These are phyloP conservation scores for Adansonia madagascariensis DNA, from an alignment of 441 rosid species.

Conservation along the genomic window DNA sequence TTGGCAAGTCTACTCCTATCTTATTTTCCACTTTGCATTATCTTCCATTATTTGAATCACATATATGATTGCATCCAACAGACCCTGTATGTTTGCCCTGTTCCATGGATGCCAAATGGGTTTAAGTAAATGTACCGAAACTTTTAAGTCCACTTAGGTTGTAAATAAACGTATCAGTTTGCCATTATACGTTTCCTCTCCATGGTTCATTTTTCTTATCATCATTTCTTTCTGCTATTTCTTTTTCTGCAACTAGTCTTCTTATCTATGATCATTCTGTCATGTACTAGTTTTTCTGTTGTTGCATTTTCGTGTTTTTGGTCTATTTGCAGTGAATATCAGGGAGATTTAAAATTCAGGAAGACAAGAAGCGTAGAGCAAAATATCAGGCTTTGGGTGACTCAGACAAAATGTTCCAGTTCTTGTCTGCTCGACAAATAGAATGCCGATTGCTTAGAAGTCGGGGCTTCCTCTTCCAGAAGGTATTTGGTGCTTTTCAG, in stretches of 20 bases:
- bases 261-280: neutral
- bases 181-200: neutral
- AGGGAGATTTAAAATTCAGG: conserved; percentile 72
- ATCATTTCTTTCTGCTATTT: neutral
- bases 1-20: no score
- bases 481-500: conserved; percentile 43
- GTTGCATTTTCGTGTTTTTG: neutral
- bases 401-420: conserved; percentile 73
- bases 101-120: conserved; percentile 13
- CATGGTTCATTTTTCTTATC: neutral
- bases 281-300: neutral
- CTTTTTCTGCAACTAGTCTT: neutral
- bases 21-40: neutral
- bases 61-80: neutral
- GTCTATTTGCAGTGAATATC: conserved; percentile 17
- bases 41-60: neutral
- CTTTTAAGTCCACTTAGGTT: neutral
- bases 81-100: neutral
- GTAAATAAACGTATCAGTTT: neutral
- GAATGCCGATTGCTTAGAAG: conserved; percentile 88
- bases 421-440: conserved; percentile 85
- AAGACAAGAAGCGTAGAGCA: conserved; percentile 91
- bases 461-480: conserved; percentile 83
- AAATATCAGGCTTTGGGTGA: conserved; percentile 71
- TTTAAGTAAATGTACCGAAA: neutral